These are phyloP conservation scores for Harringtonia aguacate DNA, from an alignment of 2,329 filamentous ascomycete species.

Conservation along the genomic window DNA sequence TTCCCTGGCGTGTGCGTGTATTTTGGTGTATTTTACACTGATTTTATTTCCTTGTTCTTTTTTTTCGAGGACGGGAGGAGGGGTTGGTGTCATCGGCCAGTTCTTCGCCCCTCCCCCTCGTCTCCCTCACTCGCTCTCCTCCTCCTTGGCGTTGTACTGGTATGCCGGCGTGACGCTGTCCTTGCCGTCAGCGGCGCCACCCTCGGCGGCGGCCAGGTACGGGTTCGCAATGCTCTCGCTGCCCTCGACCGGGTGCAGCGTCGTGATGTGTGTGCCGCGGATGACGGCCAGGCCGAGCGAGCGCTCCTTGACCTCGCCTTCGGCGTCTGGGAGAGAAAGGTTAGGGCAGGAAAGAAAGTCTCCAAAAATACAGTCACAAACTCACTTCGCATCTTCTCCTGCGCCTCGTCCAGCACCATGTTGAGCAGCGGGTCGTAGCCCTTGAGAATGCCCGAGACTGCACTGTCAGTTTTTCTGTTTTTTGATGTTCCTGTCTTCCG, in stretches of 20 bases:
- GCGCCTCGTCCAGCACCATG: slow-evolving; percentile 86
- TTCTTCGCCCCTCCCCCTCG: not conserved
- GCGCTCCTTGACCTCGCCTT: slow-evolving; percentile 76
- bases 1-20: too few relatives aligned
- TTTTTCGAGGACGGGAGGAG: not conserved
- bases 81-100: too few relatives aligned
- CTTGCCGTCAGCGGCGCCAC: slow-evolving; percentile 17
- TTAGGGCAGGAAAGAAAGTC: not conserved
- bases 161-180: slow-evolving; percentile 11
- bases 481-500: too few relatives aligned
- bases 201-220: slow-evolving; percentile 67
- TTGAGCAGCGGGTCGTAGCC: slow-evolving; percentile 98
- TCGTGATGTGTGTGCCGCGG: slow-evolving; percentile 81
- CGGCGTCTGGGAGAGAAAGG: slow-evolving; percentile 58
- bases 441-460: slow-evolving; percentile 82
- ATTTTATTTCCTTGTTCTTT: not conserved
- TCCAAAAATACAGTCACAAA: too few relatives aligned
- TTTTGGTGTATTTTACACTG: too few relatives aligned
- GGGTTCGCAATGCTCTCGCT: slow-evolving; percentile 95
- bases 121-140: slow-evolving; percentile 4
- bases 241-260: slow-evolving; percentile 86
- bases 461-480: not conserved
- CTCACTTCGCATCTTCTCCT: slow-evolving; percentile 79
- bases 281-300: slow-evolving; percentile 81
- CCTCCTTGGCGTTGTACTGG: slow-evolving; percentile 11